Percentiles rank a stretch among this genome's conserved stretches.
phyloP scores from a whole-genome alignment of 2,329 filamentous ascomycete genomes.

The Didymella pomorum region DNA sequence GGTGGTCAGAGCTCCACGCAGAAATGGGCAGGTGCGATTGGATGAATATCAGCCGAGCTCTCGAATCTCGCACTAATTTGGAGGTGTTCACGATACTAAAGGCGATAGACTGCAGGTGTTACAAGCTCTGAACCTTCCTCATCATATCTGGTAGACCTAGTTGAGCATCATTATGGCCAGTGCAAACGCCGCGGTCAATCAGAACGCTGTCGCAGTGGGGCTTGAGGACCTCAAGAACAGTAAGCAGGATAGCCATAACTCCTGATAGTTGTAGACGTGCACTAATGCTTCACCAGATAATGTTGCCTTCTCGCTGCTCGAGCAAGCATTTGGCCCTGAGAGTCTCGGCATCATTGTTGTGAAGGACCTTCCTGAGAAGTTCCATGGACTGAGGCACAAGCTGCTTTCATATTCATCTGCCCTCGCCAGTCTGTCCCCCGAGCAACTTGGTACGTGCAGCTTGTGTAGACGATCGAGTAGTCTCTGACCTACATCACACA shows the following conservation, averaged over 20 bases:
- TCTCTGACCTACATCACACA: constrained; percentile 28
- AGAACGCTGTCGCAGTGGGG: constrained; percentile 44
- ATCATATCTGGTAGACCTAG: not conserved
- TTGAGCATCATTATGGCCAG: constrained; percentile 27
- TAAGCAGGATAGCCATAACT: constrained; percentile 29
- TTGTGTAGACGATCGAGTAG: not conserved
- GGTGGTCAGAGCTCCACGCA: constrained; percentile 29
- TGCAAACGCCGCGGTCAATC: constrained; percentile 30
- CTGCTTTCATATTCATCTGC: constrained; percentile 89
- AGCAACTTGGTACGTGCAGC: constrained; percentile 69
- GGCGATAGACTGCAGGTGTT: constrained; percentile 11
- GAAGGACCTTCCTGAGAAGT: constrained; percentile 78
- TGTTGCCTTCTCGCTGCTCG: constrained; percentile 72
- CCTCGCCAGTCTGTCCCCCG: constrained; percentile 78
- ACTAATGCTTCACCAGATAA: constrained; percentile 59
- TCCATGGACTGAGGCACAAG: constrained; percentile 72
- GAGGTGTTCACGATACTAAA: constrained; percentile 27
- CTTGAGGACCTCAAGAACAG: constrained; percentile 56
- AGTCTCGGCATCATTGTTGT: constrained; percentile 95
- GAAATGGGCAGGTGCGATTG: constrained; percentile 42
- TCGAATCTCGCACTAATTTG: constrained; percentile 2
- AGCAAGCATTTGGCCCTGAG: constrained; percentile 85
- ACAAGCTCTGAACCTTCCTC: not conserved
- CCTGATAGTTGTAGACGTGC: not conserved
- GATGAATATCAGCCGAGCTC: constrained; percentile 23